Evolutionary conservation across 768 basidiomycete genomes (phyloP), one percentile per base, ranked within the genome.

Genomic region (Russula vinacea): DNA sequence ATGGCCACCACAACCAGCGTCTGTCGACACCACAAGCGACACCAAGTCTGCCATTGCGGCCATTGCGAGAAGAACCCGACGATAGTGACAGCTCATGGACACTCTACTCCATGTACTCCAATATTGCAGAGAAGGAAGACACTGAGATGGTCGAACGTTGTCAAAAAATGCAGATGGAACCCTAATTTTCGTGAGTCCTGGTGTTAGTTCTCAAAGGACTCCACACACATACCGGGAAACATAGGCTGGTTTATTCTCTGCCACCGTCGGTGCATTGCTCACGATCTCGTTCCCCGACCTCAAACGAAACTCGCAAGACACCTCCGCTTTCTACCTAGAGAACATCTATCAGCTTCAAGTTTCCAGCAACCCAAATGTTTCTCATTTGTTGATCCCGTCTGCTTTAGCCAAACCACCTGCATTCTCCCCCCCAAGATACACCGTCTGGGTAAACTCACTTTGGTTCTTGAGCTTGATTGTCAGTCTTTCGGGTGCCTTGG

Each of bases 191-290:
- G 68, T 69, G 44, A 49, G 68, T 32, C 10, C 7, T 42, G 19
- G 1, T n/a, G 10, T 33, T 19, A 13, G 8, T 13, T 49, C n/a
- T 11, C 2, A 29, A 5, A 19, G 14, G 32, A 24, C 32, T 2
- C 26, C 16, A 19, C 17, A 13, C 2, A 4, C 29, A 14, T 35
- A 65, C 19, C 9, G 10, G 17, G 9, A 26, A n/a, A 19, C 13
- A 11, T 47, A 68, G 68, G 40, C 62, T 35, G 62, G 61, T 47
- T 35, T 69, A 13, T 69, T 69, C 45, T 60, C 68, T 7, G 67
- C 54, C 4, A 50, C 62, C 2, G 47, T 68, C 32, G 62, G 55
- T 29, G 35, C 56, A 26, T 52, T 67, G 10, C 33, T 53, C 10
- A 5, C 52, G 5, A 2, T 35, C 13, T 22, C 33, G 5, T 9